Conservation (phyloP, 73 alveolate species). For the Paramecium octaurelia region DNA sequence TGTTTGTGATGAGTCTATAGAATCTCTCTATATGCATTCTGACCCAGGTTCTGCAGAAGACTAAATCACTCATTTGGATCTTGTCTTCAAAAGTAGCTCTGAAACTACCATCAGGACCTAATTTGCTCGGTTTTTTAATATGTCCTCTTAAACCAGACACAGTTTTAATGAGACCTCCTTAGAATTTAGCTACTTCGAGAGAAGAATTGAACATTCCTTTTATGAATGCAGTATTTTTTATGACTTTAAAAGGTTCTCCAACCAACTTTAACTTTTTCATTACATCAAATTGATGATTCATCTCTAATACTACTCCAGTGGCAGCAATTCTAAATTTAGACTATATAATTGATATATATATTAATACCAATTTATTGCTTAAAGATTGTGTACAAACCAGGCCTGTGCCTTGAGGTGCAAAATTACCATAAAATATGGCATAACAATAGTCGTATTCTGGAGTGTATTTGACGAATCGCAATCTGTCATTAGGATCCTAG, state of each 20-base stretch:
- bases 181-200: conserved; percentile 90
- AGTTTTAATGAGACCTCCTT: conserved; percentile 98
- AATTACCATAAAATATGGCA: conserved; percentile 93
- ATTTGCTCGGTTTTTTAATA: conserved; percentile 92
- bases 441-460: conserved; percentile 97
- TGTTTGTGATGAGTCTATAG: conserved; percentile 68
- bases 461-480: conserved; percentile 96
- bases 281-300: conserved; percentile 90
- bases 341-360: background rate
- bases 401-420: conserved; percentile 64
- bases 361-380: conserved; percentile 45
- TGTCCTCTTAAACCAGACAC: conserved; percentile 99
- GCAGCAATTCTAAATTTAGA: conserved; percentile 75
- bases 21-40: conserved; percentile 89
- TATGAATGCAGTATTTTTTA: conserved; percentile 97
- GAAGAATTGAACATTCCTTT: conserved; percentile 98
- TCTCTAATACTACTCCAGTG: conserved; percentile 90
- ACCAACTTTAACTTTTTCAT: conserved; percentile 94
- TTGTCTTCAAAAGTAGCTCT: conserved; percentile 99
- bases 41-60: conserved; percentile 97
- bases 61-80: conserved; percentile 97
- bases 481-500: conserved; percentile 83
- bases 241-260: conserved; percentile 98
- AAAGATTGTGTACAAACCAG: conserved; percentile 53
- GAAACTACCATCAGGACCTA: conserved; percentile 95